phyloP scores from a whole-genome alignment of 768 basidiomycete species.

The Mycena metata region DNA sequence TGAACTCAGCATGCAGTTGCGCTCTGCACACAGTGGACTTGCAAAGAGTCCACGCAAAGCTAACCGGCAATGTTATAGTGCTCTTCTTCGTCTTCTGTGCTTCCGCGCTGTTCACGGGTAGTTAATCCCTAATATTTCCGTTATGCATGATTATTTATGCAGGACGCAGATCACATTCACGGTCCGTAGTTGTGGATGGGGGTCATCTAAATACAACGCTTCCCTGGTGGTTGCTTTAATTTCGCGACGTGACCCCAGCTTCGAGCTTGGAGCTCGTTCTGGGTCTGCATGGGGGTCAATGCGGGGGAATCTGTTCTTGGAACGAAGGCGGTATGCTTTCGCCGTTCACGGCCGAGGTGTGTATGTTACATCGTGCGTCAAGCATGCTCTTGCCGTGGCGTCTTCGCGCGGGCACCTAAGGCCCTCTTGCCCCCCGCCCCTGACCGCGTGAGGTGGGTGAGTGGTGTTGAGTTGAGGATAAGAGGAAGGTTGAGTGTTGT shows the following conservation, averaged over 20 bases:
- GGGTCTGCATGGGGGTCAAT: slow-evolving; percentile 2
- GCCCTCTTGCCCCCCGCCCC: slow-evolving; percentile 27
- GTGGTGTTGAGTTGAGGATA: slow-evolving; percentile 8
- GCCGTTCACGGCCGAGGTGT: background rate
- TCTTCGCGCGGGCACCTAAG: slow-evolving; percentile 30
- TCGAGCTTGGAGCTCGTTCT: slow-evolving; percentile 30
- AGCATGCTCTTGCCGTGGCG: slow-evolving; percentile 28
- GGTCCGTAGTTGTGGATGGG: background rate
- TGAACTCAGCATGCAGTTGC: background rate
- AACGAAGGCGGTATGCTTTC: background rate
- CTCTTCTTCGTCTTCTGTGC: slow-evolving; percentile 30
- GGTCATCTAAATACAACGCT: slow-evolving; percentile 7
- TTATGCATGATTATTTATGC: slow-evolving; percentile 27
- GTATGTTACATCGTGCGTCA: slow-evolving; percentile 27
- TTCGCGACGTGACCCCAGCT: slow-evolving; percentile 15
- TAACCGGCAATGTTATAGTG: slow-evolving; percentile 33
- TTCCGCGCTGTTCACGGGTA: slow-evolving; percentile 39
- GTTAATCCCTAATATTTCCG: slow-evolving; percentile 24
- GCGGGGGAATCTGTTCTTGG: slow-evolving; percentile 13
- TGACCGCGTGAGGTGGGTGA: slow-evolving; percentile 20
- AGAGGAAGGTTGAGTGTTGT: slow-evolving; percentile 24
- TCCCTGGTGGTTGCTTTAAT: slow-evolving; percentile 4
- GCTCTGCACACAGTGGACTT: background rate
- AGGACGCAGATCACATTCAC: slow-evolving; percentile 9
- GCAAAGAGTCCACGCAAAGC: slow-evolving; percentile 23